phyloP scores from a whole-genome alignment of 352 stramenopile genomes.

The Globisporangium irregulare region DNA sequence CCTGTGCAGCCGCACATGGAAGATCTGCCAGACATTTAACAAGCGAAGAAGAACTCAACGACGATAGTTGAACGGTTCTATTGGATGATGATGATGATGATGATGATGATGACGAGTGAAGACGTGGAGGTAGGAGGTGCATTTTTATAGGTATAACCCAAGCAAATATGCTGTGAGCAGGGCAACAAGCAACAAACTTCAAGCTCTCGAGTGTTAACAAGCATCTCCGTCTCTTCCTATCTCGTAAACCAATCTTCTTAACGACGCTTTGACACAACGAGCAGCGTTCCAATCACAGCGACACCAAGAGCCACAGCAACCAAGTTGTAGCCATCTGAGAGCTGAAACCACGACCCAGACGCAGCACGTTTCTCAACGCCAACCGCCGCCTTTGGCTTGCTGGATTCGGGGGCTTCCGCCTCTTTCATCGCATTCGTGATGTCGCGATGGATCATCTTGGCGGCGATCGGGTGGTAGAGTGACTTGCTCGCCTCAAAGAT shows the following conservation, averaged over 20 bases:
- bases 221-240: not conserved
- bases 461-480: conserved; percentile 65
- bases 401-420: not conserved
- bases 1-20: conserved; percentile 56
- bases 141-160: conserved; percentile 6
- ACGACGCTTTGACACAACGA: conserved; percentile 11
- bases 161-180: not conserved
- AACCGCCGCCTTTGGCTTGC: not conserved
- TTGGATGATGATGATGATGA: not conserved
- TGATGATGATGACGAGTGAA: not conserved
- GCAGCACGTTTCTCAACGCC: not conserved
- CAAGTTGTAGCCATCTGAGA: conserved; percentile 9
- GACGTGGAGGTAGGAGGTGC: not conserved
- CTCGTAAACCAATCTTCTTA: not conserved
- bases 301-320: not conserved
- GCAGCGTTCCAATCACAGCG: not conserved
- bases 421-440: conserved; percentile 21
- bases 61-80: not conserved
- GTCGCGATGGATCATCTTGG: conserved; percentile 72
- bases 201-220: no score
- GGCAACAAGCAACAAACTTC: not conserved
- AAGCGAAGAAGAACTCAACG: not conserved
- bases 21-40: conserved; percentile 59
- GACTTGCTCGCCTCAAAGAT: conserved; percentile 55
- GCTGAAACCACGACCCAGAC: not conserved